These are phyloP conservation scores for Barbatosphaeria neglecta DNA, from an alignment of 495 filamentous ascomycete species.

Conservation along the genomic window DNA sequence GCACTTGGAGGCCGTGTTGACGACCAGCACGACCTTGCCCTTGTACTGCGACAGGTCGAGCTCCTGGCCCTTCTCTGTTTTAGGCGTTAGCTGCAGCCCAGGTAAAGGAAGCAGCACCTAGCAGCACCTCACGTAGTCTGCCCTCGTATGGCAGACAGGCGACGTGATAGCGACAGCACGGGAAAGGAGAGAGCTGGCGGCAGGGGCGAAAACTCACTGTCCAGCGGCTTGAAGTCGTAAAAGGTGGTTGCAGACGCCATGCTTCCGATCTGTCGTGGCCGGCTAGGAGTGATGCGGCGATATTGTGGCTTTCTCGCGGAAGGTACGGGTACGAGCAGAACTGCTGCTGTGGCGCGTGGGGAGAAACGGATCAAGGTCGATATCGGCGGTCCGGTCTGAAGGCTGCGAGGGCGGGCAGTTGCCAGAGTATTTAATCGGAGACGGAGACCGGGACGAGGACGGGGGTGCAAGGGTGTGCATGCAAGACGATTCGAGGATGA, in stretches of 20 bases:
- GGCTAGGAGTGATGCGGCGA: background rate
- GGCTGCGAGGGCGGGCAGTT: background rate
- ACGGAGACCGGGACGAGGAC: background rate
- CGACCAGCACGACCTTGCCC: conserved; percentile 87
- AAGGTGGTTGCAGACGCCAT: conserved; percentile 87
- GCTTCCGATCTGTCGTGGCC: conserved; percentile 21
- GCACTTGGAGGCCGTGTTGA: conserved; percentile 99
- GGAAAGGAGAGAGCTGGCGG: background rate
- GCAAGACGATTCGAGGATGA: too few relatives aligned
- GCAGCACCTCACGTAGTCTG: too few relatives aligned
- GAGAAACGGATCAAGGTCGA: background rate
- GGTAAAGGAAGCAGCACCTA: too few relatives aligned
- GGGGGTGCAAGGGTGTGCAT: background rate
- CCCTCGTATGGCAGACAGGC: too few relatives aligned
- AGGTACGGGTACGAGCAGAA: background rate
- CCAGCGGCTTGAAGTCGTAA: conserved; percentile 80
- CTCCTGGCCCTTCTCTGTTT: conserved; percentile 60
- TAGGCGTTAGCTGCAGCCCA: background rate
- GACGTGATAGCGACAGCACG: too few relatives aligned
- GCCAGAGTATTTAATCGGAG: background rate
- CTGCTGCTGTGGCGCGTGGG: too few relatives aligned
- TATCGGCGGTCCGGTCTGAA: too few relatives aligned
- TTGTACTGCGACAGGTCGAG: conserved; percentile 57
- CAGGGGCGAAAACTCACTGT: conserved; percentile 45
- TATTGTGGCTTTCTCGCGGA: background rate